A percentile compares a stretch with the other conserved stretches of the same genome.
Evolutionary conservation across 2,329 filamentous ascomycete species (phyloP).

Genomic region (Dothiorella sarmentorum): DNA sequence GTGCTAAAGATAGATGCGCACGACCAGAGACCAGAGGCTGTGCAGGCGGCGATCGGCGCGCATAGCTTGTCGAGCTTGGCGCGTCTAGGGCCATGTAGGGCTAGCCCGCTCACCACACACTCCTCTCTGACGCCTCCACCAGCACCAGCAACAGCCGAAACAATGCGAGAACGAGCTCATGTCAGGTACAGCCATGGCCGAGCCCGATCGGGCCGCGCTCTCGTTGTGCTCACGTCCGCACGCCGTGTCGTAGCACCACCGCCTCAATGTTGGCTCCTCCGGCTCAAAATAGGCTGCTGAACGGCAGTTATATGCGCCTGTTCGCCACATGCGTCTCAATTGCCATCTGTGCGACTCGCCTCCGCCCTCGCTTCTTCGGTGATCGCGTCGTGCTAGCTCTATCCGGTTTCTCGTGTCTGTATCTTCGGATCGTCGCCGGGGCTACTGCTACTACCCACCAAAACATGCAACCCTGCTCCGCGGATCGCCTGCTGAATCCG

Average conservation of each 20-base stretch:
- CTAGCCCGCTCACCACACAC: not conserved
- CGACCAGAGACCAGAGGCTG: no score
- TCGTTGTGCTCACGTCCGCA: not conserved
- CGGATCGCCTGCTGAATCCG: not conserved
- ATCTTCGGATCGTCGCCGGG: slow-evolving; percentile 15
- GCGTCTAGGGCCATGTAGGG: not conserved
- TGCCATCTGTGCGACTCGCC: slow-evolving; percentile 11
- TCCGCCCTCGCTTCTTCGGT: slow-evolving; percentile 14
- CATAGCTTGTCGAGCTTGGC: slow-evolving; percentile 1
- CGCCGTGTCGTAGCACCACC: not conserved
- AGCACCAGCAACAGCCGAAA: not conserved
- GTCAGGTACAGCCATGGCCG: not conserved
- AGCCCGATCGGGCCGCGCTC: not conserved
- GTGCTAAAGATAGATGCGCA: not conserved
- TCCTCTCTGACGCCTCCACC: not conserved
- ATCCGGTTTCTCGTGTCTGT: not conserved
- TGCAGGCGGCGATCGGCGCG: slow-evolving; percentile 8
- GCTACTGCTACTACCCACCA: not conserved
- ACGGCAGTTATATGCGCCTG: not conserved
- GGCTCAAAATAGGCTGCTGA: not conserved
- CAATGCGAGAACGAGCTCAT: not conserved
- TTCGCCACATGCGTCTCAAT: no score
- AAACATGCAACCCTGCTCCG: slow-evolving; percentile 19
- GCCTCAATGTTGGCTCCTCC: slow-evolving; percentile 14
- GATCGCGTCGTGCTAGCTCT: slow-evolving; percentile 1